Conservation (phyloP, 2,329 filamentous ascomycete genomes). For the Rasamsonia emersonii region DNA sequence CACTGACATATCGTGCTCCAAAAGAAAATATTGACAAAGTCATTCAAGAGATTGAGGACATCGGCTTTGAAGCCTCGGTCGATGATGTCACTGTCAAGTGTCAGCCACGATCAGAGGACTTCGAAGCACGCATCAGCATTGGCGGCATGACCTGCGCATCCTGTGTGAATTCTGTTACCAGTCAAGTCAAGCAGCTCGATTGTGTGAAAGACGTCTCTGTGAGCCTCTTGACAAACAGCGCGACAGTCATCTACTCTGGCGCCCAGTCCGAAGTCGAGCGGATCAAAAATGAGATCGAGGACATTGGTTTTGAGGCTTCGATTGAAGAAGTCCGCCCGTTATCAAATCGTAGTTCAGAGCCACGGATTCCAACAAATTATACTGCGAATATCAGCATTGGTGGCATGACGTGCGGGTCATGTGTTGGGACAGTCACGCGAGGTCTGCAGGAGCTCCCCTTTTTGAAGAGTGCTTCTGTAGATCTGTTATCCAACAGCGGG, state of each 20-base stretch:
- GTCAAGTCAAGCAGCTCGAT: conserved; percentile 48
- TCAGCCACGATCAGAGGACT: conserved; percentile 8
- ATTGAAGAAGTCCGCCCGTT: conserved; percentile 27
- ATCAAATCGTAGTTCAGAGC: conserved; percentile 5
- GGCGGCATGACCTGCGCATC: conserved; percentile 67
- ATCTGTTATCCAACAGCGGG: conserved; percentile 43
- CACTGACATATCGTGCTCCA: conserved; percentile 44
- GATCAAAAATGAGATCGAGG: conserved; percentile 41
- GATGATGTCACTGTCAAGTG: conserved; percentile 6
- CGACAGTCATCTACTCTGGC: conserved; percentile 49
- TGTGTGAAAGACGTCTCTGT: conserved; percentile 53
- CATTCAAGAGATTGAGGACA: conserved; percentile 27
- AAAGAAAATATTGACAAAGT: conserved; percentile 35
- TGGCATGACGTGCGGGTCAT: conserved; percentile 53
- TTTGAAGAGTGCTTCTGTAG: conserved; percentile 41
- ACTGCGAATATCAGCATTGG: conserved; percentile 43
- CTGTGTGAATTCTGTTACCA: conserved; percentile 56
- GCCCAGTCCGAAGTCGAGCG: conserved; percentile 37
- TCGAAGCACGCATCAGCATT: conserved; percentile 39
- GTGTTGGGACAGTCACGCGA: conserved; percentile 41
- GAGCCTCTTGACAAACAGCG: conserved; percentile 61
- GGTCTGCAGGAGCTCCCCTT: conserved; percentile 39
- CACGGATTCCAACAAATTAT: conserved; percentile 12
- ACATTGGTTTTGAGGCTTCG: conserved; percentile 40
- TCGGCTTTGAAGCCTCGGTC: conserved; percentile 8